Evolutionary conservation across 495 filamentous ascomycete genomes (phyloP).

Genomic region (Aspergillus sclerotiicarbonarius): DNA sequence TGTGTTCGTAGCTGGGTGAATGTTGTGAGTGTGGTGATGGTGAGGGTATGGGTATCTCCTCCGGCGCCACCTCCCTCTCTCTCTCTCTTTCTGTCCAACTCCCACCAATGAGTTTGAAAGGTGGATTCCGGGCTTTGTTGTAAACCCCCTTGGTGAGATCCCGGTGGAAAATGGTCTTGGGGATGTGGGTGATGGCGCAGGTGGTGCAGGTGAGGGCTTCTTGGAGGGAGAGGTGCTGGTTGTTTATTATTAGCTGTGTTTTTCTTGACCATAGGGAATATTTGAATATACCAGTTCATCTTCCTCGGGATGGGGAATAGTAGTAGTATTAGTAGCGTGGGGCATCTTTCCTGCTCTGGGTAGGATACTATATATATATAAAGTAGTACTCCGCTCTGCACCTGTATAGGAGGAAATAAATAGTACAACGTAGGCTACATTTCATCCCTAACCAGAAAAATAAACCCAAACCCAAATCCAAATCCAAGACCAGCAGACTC

Average conservation of each 20-base stretch:
- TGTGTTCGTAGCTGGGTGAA: too few relatives aligned
- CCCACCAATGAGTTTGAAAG: slow-evolving; percentile 2
- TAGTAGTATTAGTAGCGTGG: too few relatives aligned
- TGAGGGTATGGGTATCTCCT: background rate
- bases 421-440: too few relatives aligned
- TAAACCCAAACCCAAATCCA: too few relatives aligned
- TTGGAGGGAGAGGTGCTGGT: slow-evolving; percentile 22
- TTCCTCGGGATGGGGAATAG: background rate
- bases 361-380: too few relatives aligned
- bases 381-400: too few relatives aligned
- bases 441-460: too few relatives aligned
- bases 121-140: slow-evolving; percentile 22
- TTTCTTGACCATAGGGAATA: too few relatives aligned
- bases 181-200: slow-evolving; percentile 20
- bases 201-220: slow-evolving; percentile 34
- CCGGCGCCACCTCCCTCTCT: background rate
- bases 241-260: background rate
- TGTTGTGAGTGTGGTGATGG: background rate
- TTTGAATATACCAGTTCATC: slow-evolving; percentile 16
- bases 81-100: too few relatives aligned
- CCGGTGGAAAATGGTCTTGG: slow-evolving; percentile 20
- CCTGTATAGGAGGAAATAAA: too few relatives aligned
- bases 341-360: too few relatives aligned
- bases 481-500: too few relatives aligned
- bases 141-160: slow-evolving; percentile 27